Conservation (phyloP, 2,329 filamentous ascomycete genomes). For the Tolypocladium sp. region DNA sequence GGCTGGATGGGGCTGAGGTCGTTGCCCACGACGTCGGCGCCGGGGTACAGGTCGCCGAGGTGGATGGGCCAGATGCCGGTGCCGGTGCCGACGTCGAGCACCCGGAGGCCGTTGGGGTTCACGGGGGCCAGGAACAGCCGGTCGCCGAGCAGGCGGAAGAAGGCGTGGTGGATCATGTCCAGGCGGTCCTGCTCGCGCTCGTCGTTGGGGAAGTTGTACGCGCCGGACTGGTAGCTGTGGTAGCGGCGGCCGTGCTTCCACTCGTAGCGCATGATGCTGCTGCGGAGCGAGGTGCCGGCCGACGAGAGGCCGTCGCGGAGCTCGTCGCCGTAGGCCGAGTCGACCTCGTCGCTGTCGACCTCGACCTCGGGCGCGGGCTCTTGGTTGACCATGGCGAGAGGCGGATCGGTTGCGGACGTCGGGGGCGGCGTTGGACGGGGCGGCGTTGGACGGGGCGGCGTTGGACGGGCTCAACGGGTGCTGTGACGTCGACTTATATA, state of each 20-base stretch:
- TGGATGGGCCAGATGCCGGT: slow-evolving; percentile 15
- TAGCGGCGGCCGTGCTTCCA: slow-evolving; percentile 30
- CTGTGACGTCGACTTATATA: background rate
- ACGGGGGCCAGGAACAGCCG: slow-evolving; percentile 29
- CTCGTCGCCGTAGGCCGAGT: slow-evolving; percentile 7
- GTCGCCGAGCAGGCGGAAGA: slow-evolving; percentile 30
- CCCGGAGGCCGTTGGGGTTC: slow-evolving; percentile 19
- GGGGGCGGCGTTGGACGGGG: too few relatives aligned
- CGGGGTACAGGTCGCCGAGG: slow-evolving; percentile 12
- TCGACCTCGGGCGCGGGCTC: background rate
- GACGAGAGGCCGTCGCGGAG: slow-evolving; percentile 4
- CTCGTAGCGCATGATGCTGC: slow-evolving; percentile 23
- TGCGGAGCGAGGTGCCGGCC: slow-evolving; percentile 17
- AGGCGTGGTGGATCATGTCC: slow-evolving; percentile 44
- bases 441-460: too few relatives aligned
- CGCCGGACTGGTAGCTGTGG: slow-evolving; percentile 24
- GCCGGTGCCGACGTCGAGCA: slow-evolving; percentile 15
- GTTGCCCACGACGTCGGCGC: slow-evolving; percentile 12
- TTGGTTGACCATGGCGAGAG: too few relatives aligned
- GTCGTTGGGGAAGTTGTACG: slow-evolving; percentile 15
- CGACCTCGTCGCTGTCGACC: slow-evolving; percentile 5
- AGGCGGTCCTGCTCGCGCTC: slow-evolving; percentile 39
- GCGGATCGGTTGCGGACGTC: too few relatives aligned
- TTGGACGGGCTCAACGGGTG: too few relatives aligned
- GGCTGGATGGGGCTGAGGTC: slow-evolving; percentile 16